Conservation (phyloP, 371 early-diverging fungal genomes). For the Capillidium heterosporum region DNA sequence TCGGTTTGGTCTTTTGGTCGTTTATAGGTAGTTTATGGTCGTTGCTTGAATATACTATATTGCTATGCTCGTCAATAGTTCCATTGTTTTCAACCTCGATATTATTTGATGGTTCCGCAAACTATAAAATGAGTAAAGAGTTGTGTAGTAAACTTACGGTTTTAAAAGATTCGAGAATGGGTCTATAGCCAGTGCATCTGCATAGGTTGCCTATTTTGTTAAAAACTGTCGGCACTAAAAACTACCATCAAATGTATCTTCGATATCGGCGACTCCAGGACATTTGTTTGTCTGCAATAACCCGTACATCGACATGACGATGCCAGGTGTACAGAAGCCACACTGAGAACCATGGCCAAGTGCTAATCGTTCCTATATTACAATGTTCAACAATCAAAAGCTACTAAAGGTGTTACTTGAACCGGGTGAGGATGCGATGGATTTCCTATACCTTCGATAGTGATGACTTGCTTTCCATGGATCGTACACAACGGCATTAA, state of each 20-base stretch:
- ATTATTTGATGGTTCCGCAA: not conserved
- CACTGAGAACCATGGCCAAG: slow-evolving; percentile 48
- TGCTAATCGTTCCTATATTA: slow-evolving; percentile 33
- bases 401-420: slow-evolving; percentile 15
- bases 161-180: slow-evolving; percentile 62
- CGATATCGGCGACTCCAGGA: slow-evolving; percentile 43
- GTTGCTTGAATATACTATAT: not conserved
- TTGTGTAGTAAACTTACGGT: slow-evolving; percentile 9
- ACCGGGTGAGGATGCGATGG: slow-evolving; percentile 43
- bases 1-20: not conserved
- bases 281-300: slow-evolving; percentile 37
- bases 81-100: not conserved
- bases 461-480: slow-evolving; percentile 59
- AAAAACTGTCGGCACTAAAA: not conserved
- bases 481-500: slow-evolving; percentile 44
- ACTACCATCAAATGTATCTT: slow-evolving; percentile 54
- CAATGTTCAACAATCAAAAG: not conserved
- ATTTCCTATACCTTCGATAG: slow-evolving; percentile 56
- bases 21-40: not conserved
- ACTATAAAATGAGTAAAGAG: not conserved
- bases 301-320: slow-evolving; percentile 63
- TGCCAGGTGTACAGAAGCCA: slow-evolving; percentile 70
- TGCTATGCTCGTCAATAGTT: not conserved
- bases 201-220: slow-evolving; percentile 36
- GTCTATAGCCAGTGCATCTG: slow-evolving; percentile 66